Percentiles rank a stretch among this genome's conserved stretches.
Evolutionary conservation across 2,329 filamentous ascomycete genomes (phyloP).

Genomic region (Neopestalotiopsis sp.): DNA sequence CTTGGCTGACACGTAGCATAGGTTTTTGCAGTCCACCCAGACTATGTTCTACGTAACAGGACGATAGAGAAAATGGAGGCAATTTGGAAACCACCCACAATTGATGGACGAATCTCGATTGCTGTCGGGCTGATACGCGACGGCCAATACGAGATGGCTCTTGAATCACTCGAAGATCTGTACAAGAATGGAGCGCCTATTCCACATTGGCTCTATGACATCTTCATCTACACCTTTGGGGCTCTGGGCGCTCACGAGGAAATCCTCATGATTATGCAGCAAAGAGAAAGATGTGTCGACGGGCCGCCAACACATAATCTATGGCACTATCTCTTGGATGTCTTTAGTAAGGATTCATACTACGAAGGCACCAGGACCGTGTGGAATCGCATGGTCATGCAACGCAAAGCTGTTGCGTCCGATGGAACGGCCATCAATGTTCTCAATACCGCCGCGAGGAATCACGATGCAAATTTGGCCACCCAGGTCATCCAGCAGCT

Average conservation of each 20-base stretch:
- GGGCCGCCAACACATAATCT: conserved; percentile 52
- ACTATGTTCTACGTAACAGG: conserved; percentile 76
- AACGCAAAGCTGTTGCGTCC: conserved; percentile 63
- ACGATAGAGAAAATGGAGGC: conserved; percentile 76
- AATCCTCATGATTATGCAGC: conserved; percentile 70
- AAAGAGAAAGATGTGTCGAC: conserved; percentile 52
- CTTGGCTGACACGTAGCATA: conserved; percentile 33
- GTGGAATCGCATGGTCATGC: conserved; percentile 70
- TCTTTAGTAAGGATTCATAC: conserved; percentile 68
- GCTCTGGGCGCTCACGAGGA: conserved; percentile 78
- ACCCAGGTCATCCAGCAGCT: conserved; percentile 73
- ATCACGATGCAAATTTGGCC: conserved; percentile 71
- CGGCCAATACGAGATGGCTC: conserved; percentile 79
- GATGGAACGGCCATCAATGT: conserved; percentile 71
- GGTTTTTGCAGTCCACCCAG: conserved; percentile 81
- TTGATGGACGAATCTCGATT: conserved; percentile 68
- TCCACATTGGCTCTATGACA: conserved; percentile 77
- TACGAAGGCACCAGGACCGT: conserved; percentile 69
- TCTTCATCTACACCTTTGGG: conserved; percentile 76
- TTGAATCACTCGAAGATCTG: conserved; percentile 73
- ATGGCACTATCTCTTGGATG: conserved; percentile 77
- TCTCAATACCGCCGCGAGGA: conserved; percentile 72
- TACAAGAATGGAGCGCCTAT: conserved; percentile 58
- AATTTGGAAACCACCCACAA: conserved; percentile 70
- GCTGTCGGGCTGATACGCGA: conserved; percentile 80